phyloP scores from a whole-genome alignment of 768 basidiomycete genomes.

The Podaxis rugospora region DNA sequence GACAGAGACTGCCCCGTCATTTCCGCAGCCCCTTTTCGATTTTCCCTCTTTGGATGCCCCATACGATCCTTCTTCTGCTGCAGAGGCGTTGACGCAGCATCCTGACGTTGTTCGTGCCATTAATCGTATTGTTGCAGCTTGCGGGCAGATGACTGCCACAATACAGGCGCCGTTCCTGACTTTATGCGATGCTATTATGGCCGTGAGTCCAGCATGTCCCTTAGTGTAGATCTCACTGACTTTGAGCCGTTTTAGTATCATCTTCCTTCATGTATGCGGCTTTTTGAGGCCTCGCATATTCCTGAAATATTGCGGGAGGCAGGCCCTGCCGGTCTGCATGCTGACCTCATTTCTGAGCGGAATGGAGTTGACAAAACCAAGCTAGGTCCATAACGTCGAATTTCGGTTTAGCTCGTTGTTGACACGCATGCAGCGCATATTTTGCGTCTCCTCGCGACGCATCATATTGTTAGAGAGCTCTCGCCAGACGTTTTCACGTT shows the following conservation, averaged over 20 bases:
- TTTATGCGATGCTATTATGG: constrained; percentile 72
- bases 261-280: constrained; percentile 68
- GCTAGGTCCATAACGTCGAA: constrained; percentile 38
- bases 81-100: constrained; percentile 55
- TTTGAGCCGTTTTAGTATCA: constrained; percentile 49
- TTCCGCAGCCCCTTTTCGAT: constrained; percentile 28
- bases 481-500: constrained; percentile 68
- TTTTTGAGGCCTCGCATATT: constrained; percentile 68
- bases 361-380: constrained; percentile 44
- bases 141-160: constrained; percentile 60
- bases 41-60: constrained; percentile 56
- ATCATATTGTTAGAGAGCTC: constrained; percentile 69
- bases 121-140: constrained; percentile 62
- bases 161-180: constrained; percentile 67
- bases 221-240: background rate
- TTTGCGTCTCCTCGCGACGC: constrained; percentile 72
- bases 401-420: background rate
- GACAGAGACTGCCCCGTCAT: constrained; percentile 12
- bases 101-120: constrained; percentile 58
- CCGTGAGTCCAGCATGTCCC: constrained; percentile 34
- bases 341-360: constrained; percentile 37
- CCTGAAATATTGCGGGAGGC: constrained; percentile 67
- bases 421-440: constrained; percentile 48
- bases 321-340: constrained; percentile 49
- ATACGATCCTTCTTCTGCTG: constrained; percentile 37